These are phyloP conservation scores for Tylopilus subfusipes DNA, from an alignment of 768 basidiomycete species.

Conservation along the genomic window DNA sequence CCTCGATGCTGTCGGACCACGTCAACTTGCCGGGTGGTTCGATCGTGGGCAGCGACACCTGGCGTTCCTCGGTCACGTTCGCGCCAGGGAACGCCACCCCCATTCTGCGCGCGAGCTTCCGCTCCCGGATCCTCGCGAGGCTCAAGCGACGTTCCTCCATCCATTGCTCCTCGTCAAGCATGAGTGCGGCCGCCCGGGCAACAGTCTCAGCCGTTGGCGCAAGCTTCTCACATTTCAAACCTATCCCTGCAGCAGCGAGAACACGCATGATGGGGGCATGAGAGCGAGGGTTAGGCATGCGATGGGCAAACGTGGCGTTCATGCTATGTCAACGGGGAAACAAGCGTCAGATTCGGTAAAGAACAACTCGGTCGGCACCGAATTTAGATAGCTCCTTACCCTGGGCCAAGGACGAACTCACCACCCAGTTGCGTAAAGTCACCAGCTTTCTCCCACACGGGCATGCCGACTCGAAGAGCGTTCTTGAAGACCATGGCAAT, in stretches of 20 bases:
- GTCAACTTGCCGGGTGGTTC: conserved; percentile 22
- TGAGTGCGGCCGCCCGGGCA: conserved; percentile 1
- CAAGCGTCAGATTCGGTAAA: conserved; percentile 1
- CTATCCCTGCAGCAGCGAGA: conserved; percentile 57
- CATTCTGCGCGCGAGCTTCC: conserved; percentile 32
- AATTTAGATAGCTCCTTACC: conserved; percentile 42
- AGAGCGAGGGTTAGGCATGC: conserved; percentile 73
- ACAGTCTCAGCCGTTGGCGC: conserved; percentile 1
- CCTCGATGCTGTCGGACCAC: conserved; percentile 33
- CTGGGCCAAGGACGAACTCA: conserved; percentile 76
- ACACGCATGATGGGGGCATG: conserved; percentile 74
- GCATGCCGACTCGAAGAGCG: conserved; percentile 72
- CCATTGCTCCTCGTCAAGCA: conserved; percentile 32
- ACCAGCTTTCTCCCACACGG: conserved; percentile 77
- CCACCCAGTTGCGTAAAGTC: conserved; percentile 81
- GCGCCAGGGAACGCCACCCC: conserved; percentile 23
- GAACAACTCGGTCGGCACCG: background rate
- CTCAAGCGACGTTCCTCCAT: conserved; percentile 35
- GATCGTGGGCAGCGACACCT: conserved; percentile 19
- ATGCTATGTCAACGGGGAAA: conserved; percentile 37
- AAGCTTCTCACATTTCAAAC: conserved; percentile 24
- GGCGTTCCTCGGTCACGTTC: conserved; percentile 9
- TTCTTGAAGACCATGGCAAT: conserved; percentile 72
- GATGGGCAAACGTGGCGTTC: conserved; percentile 71
- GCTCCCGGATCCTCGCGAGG: conserved; percentile 30